phyloP scores from a whole-genome alignment of 805 yeast species.

The Hanseniaspora lachancei region DNA sequence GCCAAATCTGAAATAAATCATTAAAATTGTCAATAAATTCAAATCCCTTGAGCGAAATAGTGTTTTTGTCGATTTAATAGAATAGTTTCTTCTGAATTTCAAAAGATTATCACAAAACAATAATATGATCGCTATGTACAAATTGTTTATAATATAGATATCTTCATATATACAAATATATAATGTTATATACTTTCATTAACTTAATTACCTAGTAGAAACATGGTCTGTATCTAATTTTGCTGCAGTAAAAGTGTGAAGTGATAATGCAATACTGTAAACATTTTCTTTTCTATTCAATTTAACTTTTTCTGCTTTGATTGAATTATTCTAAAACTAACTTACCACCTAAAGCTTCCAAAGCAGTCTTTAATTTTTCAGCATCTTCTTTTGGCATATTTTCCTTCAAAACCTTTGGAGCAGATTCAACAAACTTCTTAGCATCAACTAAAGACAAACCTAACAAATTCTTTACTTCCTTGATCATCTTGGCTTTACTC shows the following conservation, averaged over 20 bases:
- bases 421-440: slow-evolving; percentile 93
- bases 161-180: not conserved
- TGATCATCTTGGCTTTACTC: slow-evolving; percentile 92
- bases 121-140: not conserved
- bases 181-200: not conserved
- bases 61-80: no score
- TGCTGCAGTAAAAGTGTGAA: no score
- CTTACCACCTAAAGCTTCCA: slow-evolving; percentile 94
- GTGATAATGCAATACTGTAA: not conserved
- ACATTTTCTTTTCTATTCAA: not conserved
- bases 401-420: slow-evolving; percentile 92
- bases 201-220: not conserved
- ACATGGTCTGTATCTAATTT: no score
- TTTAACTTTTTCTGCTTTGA: not conserved
- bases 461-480: slow-evolving; percentile 84
- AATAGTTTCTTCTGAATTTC: no score
- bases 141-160: not conserved
- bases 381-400: slow-evolving; percentile 96
- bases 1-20: no score
- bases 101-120: not conserved
- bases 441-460: slow-evolving; percentile 92
- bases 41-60: no score
- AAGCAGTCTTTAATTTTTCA: slow-evolving; percentile 81
- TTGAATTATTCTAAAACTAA: slow-evolving; percentile 58
- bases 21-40: no score